Evolutionary conservation across 2,329 filamentous ascomycete genomes (phyloP).

Genomic region (Mycosphaerella sp.): DNA sequence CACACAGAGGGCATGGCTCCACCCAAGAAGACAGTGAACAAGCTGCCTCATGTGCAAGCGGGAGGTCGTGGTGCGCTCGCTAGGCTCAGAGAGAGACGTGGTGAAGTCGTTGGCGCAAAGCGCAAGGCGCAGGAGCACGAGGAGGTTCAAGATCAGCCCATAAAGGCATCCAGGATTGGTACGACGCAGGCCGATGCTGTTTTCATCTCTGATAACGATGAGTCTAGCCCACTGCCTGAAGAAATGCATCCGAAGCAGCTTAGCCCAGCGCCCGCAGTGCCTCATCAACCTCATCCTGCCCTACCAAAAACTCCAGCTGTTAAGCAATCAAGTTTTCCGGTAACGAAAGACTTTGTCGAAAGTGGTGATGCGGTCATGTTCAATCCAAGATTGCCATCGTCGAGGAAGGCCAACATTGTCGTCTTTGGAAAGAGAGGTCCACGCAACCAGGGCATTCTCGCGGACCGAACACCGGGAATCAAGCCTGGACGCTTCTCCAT

Average conservation of each 20-base stretch:
- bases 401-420: conserved; percentile 27
- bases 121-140: not conserved
- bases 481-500: conserved; percentile 1
- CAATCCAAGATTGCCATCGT: conserved; percentile 5
- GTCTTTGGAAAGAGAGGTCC: conserved; percentile 28
- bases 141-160: not conserved
- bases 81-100: not conserved
- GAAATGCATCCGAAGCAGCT: not conserved
- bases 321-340: conserved; percentile 15
- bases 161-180: not conserved
- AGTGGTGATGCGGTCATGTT: not conserved
- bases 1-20: conserved; percentile 1
- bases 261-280: not conserved
- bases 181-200: conserved; percentile 2
- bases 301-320: conserved; percentile 1
- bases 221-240: conserved; percentile 6
- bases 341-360: conserved; percentile 10
- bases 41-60: not conserved
- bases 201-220: conserved; percentile 1
- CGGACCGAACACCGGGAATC: conserved; percentile 1
- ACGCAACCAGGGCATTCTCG: conserved; percentile 29
- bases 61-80: not conserved
- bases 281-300: not conserved
- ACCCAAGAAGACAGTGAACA: not conserved
- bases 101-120: not conserved